phyloP scores from a whole-genome alignment of 306 rosid species.

The Quercus glauca region DNA sequence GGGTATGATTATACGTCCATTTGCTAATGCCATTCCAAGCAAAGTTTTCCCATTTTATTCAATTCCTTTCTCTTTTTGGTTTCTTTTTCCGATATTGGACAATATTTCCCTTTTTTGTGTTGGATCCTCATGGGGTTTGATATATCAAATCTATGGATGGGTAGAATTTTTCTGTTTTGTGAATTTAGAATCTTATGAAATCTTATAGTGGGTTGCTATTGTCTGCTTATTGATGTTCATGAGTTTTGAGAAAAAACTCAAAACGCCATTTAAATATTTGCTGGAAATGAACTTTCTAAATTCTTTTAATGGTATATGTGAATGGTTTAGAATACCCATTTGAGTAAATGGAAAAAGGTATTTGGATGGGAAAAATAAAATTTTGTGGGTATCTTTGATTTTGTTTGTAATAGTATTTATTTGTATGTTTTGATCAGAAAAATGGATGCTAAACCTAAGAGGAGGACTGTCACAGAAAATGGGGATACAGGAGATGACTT shows the following conservation, averaged over 20 bases:
- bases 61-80: neutral
- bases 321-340: neutral
- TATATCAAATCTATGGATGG: neutral
- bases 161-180: neutral
- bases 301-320: neutral
- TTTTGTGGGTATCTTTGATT: neutral
- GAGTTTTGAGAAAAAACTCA: neutral
- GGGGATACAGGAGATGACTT: constrained; percentile 83
- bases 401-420: constrained; percentile 4
- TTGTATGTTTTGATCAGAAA: constrained; percentile 22
- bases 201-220: neutral
- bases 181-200: neutral
- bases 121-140: neutral
- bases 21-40: neutral
- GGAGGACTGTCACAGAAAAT: constrained; percentile 51
- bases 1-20: neutral
- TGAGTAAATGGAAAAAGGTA: neutral
- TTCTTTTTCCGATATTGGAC: neutral
- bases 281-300: neutral
- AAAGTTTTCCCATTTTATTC: neutral
- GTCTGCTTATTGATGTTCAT: neutral
- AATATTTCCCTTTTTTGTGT: neutral
- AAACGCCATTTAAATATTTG: neutral
- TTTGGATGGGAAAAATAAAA: neutral
- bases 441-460: constrained; percentile 62